Percentiles rank a stretch among this genome's conserved stretches.
phyloP scores from a whole-genome alignment of 2,329 filamentous ascomycete species.

The Fusarium phyllophilum region DNA sequence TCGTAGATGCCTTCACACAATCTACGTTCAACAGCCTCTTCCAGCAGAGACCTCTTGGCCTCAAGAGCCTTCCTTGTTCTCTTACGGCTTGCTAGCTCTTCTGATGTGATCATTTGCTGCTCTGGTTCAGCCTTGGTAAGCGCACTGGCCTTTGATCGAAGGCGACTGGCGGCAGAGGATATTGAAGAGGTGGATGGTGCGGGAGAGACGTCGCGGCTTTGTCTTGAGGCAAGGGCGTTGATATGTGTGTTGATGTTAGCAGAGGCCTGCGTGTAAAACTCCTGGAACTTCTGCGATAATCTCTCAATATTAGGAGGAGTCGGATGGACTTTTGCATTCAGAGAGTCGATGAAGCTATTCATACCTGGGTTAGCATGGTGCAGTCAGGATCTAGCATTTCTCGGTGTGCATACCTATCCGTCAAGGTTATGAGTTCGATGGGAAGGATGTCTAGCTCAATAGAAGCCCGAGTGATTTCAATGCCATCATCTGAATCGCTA shows the following conservation, averaged over 20 bases:
- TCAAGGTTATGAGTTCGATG: slow-evolving; percentile 90
- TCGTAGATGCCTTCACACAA: slow-evolving; percentile 87
- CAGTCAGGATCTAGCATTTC: not conserved
- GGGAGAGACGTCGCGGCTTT: slow-evolving; percentile 74
- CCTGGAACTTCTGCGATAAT: slow-evolving; percentile 88
- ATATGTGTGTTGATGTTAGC: slow-evolving; percentile 89
- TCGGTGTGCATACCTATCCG: slow-evolving; percentile 74
- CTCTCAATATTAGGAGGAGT: slow-evolving; percentile 85
- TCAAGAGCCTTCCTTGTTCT: slow-evolving; percentile 82
- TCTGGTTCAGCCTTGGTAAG: slow-evolving; percentile 61
- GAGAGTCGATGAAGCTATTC: slow-evolving; percentile 85
- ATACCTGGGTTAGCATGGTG: slow-evolving; percentile 29
- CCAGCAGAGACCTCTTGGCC: slow-evolving; percentile 77
- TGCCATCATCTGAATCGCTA: slow-evolving; percentile 56
- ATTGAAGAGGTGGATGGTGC: slow-evolving; percentile 64
- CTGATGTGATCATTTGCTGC: slow-evolving; percentile 90
- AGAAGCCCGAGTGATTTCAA: slow-evolving; percentile 63
- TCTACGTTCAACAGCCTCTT: slow-evolving; percentile 90
- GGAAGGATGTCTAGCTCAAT: slow-evolving; percentile 89
- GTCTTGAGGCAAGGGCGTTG: slow-evolving; percentile 77
- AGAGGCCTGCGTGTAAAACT: slow-evolving; percentile 87
- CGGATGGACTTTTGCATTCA: slow-evolving; percentile 87
- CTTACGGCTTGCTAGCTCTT: slow-evolving; percentile 84
- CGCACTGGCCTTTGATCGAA: slow-evolving; percentile 66
- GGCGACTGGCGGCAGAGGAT: slow-evolving; percentile 64